A percentile compares a stretch with the other conserved stretches of the same genome.
Evolutionary conservation across 176 grass and related monocot genomes (phyloP).

Genomic region (Sorghum bicolor): Sorghum_bicolor_NCBIv3 NC_012876.2:64121001-64121500

Average conservation of each 20-base stretch:
- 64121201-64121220: conserved; percentile 94
- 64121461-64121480: neutral
- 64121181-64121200: conserved; percentile 94
- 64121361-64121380: conserved; percentile 99
- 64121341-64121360: conserved; percentile 93
- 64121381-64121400: conserved; percentile 73
- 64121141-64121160: conserved; percentile 77
- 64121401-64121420: conserved; percentile 76
- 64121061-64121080: neutral
- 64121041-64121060: neutral
- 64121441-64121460: neutral
- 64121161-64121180: conserved; percentile 95
- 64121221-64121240: conserved; percentile 80
- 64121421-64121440: conserved; percentile 20
- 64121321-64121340: conserved; percentile 94
- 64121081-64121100: neutral
- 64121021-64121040: neutral
- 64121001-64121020: neutral
- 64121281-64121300: conserved; percentile 90
- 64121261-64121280: conserved; percentile 68
- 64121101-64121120: neutral
- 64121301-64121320: conserved; percentile 89
- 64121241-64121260: conserved; percentile 61
- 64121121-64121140: neutral
- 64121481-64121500: conserved; percentile 72